These are phyloP conservation scores for Psilocybe subaeruginosa DNA, from an alignment of 768 basidiomycete species.

Conservation along the genomic window DNA sequence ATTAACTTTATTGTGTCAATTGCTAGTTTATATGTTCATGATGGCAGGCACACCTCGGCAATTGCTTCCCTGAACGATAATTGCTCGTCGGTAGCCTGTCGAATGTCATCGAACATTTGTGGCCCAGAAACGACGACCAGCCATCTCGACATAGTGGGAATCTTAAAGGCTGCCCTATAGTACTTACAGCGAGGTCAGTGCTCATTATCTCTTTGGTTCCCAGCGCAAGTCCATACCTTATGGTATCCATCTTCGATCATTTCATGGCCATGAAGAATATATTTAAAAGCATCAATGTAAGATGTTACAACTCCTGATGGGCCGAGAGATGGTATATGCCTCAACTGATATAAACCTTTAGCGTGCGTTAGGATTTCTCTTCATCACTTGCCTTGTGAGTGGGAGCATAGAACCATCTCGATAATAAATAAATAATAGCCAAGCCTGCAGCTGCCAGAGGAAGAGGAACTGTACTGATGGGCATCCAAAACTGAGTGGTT, in stretches of 20 bases:
- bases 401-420: constrained; percentile 6
- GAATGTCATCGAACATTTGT: constrained; percentile 17
- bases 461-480: neutral
- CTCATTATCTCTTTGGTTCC: neutral
- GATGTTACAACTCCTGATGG: constrained; percentile 13
- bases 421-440: neutral
- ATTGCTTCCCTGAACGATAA: constrained; percentile 19
- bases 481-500: neutral
- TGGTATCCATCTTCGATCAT: constrained; percentile 20
- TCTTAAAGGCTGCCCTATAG: constrained; percentile 17
- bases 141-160: constrained; percentile 17
- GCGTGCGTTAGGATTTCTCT: too few species aligned
- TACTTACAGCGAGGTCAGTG: constrained; percentile 5
- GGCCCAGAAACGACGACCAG: constrained; percentile 16
- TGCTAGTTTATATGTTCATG: neutral
- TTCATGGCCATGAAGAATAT: constrained; percentile 12
- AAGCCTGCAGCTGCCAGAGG: neutral
- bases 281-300: constrained; percentile 15
- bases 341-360: constrained; percentile 3
- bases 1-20: constrained; percentile 5
- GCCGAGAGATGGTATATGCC: constrained; percentile 18
- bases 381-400: constrained; percentile 9
- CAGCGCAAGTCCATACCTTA: constrained; percentile 3
- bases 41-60: constrained; percentile 8
- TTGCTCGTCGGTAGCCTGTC: constrained; percentile 18